Evolutionary conservation across 345 rosid genomes (phyloP), one percentile per base, ranked within the genome.

Genomic region (Populus euphratica): DNA sequence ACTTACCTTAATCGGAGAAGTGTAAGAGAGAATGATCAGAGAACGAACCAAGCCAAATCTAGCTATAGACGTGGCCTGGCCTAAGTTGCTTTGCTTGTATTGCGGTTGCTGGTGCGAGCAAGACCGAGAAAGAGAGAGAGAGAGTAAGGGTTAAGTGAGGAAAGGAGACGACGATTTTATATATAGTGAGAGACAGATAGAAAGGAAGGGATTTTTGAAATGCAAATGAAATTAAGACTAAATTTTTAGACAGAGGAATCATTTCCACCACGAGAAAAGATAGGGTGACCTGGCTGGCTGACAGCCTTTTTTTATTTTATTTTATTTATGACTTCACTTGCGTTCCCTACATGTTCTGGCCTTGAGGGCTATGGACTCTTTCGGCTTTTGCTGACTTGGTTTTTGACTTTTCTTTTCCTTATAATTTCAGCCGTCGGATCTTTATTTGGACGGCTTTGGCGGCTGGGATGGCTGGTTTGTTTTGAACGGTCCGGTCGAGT

Each of bases 241-340:
- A 85, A 80, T 83, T 76, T 33, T 5, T 25, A 38, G 35, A 73
- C 23, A 13, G 76, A 77, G 72, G 84, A 83, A 86, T 86, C 90
- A 88, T 86, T 88, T 72, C 80, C 73, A 68, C 83, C 86, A 81
- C 78, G 71, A 80, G 83, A 80, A 86, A 84, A 72, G 85, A 83
- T 79, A 81, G 82, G 79, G 82, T 89, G 89, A 86, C 87, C 88
- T 85, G 90, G 83, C 83, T 10, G 44, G 12, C 44, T 80, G 87
- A 80, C 88, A 83, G 85, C 78, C 61, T 71, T 74, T 31, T 25
- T n/a, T 47, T 7, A 0, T 39, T 17, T 54, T 54, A 49, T 49
- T 54, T 54, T 2, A 21, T 33, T 50, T 5, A n/a, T 8, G 62
- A 56, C 62, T n/a, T 56, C 62, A 23, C 27, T 56, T 8, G 44